Evolutionary conservation across 2,329 filamentous ascomycete genomes (phyloP).

Genomic region (Gyromitra esculenta): DNA sequence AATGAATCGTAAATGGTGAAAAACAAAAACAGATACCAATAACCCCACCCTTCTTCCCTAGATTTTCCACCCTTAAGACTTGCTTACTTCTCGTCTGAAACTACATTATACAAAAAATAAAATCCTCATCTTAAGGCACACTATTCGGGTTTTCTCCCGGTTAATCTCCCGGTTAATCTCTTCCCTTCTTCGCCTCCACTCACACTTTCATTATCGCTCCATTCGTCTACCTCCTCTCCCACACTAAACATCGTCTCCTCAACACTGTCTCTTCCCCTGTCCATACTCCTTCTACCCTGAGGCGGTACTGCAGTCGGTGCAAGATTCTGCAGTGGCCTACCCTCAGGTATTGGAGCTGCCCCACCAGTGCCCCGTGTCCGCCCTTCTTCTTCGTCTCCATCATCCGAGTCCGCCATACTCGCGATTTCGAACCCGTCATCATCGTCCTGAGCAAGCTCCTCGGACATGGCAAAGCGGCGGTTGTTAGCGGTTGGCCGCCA

Average conservation of each 20-base stretch:
- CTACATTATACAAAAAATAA: conserved; percentile 32
- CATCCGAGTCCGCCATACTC: conserved; percentile 79
- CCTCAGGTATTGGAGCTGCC: conserved; percentile 59
- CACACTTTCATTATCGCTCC: conserved; percentile 76
- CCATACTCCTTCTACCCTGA: conserved; percentile 62
- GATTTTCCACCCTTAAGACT: conserved; percentile 12
- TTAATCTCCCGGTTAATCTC: conserved; percentile 51
- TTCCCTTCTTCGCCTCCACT: conserved; percentile 40
- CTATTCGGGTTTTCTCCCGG: conserved; percentile 44
- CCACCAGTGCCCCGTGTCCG: conserved; percentile 59
- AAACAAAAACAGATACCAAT: conserved; percentile 24
- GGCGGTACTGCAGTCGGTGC: conserved; percentile 65
- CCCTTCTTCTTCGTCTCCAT: conserved; percentile 71
- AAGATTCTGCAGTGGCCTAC: conserved; percentile 59
- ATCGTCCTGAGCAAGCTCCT: conserved; percentile 97
- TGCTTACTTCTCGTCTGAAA: conserved; percentile 7
- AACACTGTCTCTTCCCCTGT: conserved; percentile 67
- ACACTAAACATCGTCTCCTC: conserved; percentile 98
- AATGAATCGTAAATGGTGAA: not conserved
- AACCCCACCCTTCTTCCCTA: not conserved
- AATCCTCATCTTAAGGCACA: not conserved
- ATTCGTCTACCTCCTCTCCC: conserved; percentile 84
- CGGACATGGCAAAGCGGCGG: conserved; percentile 96
- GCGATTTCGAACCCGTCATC: conserved; percentile 98
- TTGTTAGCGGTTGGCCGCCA: conserved; percentile 98